Conservation (phyloP, 108 stramenopile genomes). For the Discostella pseudostelligera region DNA sequence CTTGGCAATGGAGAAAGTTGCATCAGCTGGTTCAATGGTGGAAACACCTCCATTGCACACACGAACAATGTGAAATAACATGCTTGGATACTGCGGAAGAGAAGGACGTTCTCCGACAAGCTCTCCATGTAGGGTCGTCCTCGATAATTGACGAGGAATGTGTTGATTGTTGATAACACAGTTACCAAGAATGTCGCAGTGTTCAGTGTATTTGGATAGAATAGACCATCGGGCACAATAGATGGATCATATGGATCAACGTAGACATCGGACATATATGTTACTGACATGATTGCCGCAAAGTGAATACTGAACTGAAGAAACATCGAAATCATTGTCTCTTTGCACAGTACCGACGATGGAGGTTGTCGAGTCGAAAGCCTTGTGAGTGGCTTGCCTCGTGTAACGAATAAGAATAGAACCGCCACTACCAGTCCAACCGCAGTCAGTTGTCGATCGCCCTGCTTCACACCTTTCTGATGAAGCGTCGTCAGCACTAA, state of each 20-base stretch:
- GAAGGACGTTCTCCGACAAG: slow-evolving; percentile 74
- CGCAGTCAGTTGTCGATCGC: slow-evolving; percentile 91
- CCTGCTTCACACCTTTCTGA: slow-evolving; percentile 94
- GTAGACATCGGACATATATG: slow-evolving; percentile 56
- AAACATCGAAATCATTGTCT: slow-evolving; percentile 75
- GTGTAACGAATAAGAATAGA: slow-evolving; percentile 91
- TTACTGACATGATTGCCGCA: slow-evolving; percentile 54
- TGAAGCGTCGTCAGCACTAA: slow-evolving; percentile 90
- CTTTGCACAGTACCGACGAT: slow-evolving; percentile 76
- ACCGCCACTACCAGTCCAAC: slow-evolving; percentile 84
- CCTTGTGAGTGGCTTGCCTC: slow-evolving; percentile 84
- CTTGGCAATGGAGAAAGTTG: slow-evolving; percentile 74
- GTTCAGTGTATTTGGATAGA: slow-evolving; percentile 93
- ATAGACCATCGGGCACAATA: slow-evolving; percentile 90
- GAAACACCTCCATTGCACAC: slow-evolving; percentile 73
- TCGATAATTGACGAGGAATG: slow-evolving; percentile 95
- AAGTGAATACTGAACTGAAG: slow-evolving; percentile 90
- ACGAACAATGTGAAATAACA: slow-evolving; percentile 61
- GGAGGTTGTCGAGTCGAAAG: slow-evolving; percentile 82
- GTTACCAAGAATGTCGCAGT: slow-evolving; percentile 89
- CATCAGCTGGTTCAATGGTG: slow-evolving; percentile 77
- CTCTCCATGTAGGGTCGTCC: slow-evolving; percentile 93
- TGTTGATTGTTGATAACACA: slow-evolving; percentile 83
- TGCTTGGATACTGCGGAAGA: slow-evolving; percentile 65
- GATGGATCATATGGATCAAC: slow-evolving; percentile 83